Evolutionary conservation across 2,329 filamentous ascomycete genomes (phyloP).

Genomic region (Aureobasidium lini): DNA sequence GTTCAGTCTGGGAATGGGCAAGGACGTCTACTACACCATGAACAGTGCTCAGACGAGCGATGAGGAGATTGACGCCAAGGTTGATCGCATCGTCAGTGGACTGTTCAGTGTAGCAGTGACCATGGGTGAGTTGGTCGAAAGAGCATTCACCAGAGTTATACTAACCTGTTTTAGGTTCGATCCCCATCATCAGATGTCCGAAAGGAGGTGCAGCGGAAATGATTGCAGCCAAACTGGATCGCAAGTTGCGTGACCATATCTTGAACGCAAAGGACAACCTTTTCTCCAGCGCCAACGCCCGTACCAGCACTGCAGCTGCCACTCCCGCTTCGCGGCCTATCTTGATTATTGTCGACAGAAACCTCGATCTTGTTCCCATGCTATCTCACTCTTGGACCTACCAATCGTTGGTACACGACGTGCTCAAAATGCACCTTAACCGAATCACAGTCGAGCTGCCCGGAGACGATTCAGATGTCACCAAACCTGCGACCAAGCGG

Average conservation of each 20-base stretch:
- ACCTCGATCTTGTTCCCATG: conserved; percentile 94
- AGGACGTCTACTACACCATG: conserved; percentile 90
- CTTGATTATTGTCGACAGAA: conserved; percentile 87
- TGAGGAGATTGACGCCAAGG: conserved; percentile 75
- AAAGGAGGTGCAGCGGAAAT: conserved; percentile 90
- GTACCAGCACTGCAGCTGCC: conserved; percentile 50
- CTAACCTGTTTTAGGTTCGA: conserved; percentile 49
- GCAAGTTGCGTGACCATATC: conserved; percentile 92
- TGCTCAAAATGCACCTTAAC: conserved; percentile 75
- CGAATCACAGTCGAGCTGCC: conserved; percentile 87
- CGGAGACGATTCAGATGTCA: conserved; percentile 65
- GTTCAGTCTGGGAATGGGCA: conserved; percentile 88
- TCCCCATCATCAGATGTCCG: conserved; percentile 91
- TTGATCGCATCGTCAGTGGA: conserved; percentile 89
- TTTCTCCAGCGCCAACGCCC: conserved; percentile 63
- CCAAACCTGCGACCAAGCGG: conserved; percentile 71
- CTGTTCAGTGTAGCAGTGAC: conserved; percentile 98
- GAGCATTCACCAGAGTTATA: neutral
- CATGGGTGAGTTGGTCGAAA: conserved; percentile 62
- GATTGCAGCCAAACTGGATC: conserved; percentile 87
- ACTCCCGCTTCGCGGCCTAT: conserved; percentile 75
- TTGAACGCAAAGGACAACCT: conserved; percentile 97
- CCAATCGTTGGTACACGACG: conserved; percentile 76
- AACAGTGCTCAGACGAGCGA: conserved; percentile 90
- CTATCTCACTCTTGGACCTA: conserved; percentile 94